Base-by-base conservation (phyloP, 169 alveolate genomes). In the Plasmodium sp. region DNA sequence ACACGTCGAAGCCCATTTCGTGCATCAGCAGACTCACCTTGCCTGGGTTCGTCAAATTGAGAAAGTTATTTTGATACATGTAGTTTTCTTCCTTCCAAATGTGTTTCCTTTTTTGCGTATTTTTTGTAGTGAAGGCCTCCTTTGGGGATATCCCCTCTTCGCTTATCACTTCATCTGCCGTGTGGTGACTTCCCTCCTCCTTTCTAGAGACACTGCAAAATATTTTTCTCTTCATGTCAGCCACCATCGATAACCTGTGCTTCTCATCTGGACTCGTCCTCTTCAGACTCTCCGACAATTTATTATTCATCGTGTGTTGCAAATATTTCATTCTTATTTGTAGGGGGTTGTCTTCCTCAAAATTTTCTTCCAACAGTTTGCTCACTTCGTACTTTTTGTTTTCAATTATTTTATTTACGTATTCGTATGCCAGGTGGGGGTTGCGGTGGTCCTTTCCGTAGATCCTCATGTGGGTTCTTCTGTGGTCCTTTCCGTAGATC, bases 281-380 rank as follows among this genome's bases (percentile, higher is more conserved):
- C 72, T 93, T 95, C 48, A 96, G 96, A 96, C 93, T 94, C 62
- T 96, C 98, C n/a, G 96, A 84, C n/a, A 96, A 96, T 86, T 96
- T 96, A 77, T 93, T 95, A 74, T 96, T 96, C 51, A 95, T 83
- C 36, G 98, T 96, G 85, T 97, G 95, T 83, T 96, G 96, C 7
- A 96, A 86, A 84, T 92, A 96, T 7, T 96, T 96, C 75, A 96
- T 33, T 16, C 97, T 36, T 41, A 96, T 93, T 95, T 96, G 96
- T 39, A 92, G 51, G 75, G 95, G 81, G 22, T 62, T 95, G 45
- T 81, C 81, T 67, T 73, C 88, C 27, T 81, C 92, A 27, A 58
- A 31, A 73, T 92, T 67, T 91, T 91, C 95, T 91, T 91, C 95
- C 39, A 91, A 45, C 27, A 91, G 75, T 77, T 91, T 91, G n/a